phyloP scores from a whole-genome alignment of 306 rosid genomes.

The Argentina anserina region DNA sequence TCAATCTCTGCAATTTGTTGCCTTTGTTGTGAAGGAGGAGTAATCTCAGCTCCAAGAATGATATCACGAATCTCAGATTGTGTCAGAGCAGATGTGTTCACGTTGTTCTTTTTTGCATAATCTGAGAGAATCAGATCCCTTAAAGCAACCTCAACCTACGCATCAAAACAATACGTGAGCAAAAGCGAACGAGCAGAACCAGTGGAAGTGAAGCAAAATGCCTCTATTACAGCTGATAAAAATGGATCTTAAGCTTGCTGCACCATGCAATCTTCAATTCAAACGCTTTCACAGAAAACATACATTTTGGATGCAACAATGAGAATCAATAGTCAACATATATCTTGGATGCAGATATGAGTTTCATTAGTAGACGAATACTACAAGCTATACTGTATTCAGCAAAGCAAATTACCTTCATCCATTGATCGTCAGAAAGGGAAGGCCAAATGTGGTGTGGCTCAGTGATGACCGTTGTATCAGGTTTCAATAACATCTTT shows the following conservation, averaged over 20 bases:
- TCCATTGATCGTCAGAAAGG: conserved; percentile 95
- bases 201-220: background rate
- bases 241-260: background rate
- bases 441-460: conserved; percentile 99
- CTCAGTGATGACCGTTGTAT: conserved; percentile 85
- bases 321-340: background rate
- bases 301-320: background rate
- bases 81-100: conserved; percentile 92
- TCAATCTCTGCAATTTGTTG: conserved; percentile 99
- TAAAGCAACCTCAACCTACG: conserved; percentile 95
- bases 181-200: background rate
- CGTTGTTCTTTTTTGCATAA: conserved; percentile 98
- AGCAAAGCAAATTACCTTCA: conserved; percentile 60
- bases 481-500: conserved; percentile 95
- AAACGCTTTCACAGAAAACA: background rate
- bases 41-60: conserved; percentile 98
- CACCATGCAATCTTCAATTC: background rate
- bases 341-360: background rate
- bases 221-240: background rate
- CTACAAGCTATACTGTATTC: background rate
- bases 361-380: background rate
- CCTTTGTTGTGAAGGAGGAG: conserved; percentile 98
- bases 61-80: conserved; percentile 99
- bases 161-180: background rate
- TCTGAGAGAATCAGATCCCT: conserved; percentile 97